Evolutionary conservation across 306 rosid genomes (phyloP).

Genomic region (Cucurbita argyrosperma): DNA sequence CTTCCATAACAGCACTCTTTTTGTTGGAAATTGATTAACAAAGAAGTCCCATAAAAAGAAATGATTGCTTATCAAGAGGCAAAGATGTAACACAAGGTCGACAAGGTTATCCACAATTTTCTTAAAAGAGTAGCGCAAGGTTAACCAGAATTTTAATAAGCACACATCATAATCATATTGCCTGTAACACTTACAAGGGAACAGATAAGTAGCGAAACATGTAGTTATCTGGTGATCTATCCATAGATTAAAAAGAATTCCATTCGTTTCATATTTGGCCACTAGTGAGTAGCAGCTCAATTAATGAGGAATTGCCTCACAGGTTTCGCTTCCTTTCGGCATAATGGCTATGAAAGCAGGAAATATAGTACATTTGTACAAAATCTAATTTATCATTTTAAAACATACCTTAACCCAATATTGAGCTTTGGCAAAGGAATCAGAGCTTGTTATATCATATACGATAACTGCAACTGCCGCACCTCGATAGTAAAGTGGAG

Average conservation of each 20-base stretch:
- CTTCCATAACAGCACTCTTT: not conserved
- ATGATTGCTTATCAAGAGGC: not conserved
- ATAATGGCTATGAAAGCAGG: not conserved
- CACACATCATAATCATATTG: not conserved
- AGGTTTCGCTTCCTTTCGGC: not conserved
- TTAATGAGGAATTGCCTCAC: not conserved
- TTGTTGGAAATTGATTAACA: not conserved
- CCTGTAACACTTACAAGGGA: not conserved
- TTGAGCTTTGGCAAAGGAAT: slow-evolving; percentile 86
- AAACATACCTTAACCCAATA: slow-evolving; percentile 93
- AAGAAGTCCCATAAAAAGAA: not conserved
- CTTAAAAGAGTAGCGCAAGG: too few species aligned
- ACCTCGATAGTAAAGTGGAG: slow-evolving; percentile 91
- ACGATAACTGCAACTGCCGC: slow-evolving; percentile 95
- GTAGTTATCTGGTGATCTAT: not conserved
- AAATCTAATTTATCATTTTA: not conserved
- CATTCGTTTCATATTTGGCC: not conserved
- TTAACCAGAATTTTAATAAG: not conserved
- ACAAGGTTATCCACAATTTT: not conserved
- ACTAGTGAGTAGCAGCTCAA: not conserved
- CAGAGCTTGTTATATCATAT: slow-evolving; percentile 93
- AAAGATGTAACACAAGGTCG: not conserved
- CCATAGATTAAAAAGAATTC: not conserved
- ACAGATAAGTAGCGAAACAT: not conserved
- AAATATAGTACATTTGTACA: not conserved